Evolutionary conservation across 2,329 filamentous ascomycete species (phyloP), one percentile per base, ranked within the genome.

Genomic region (Calonectria montana): DNA sequence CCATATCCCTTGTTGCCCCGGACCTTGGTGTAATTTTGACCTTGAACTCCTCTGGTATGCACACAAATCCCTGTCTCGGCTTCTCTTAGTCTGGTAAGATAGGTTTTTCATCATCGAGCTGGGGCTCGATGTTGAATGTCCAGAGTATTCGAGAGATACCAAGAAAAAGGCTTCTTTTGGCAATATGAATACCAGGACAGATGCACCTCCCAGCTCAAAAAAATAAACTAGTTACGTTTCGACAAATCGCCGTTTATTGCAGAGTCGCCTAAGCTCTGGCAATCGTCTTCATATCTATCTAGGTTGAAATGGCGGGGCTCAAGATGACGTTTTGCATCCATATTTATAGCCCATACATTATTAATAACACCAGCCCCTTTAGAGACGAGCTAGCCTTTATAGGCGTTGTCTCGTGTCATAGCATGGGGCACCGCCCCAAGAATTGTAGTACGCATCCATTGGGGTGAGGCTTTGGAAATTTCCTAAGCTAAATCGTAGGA

Each of bases 31-130:
- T 25, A 10, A 66, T 57, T 23, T 31, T 66, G 27, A 39, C 64
- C 48, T 43, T 48, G 25, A 66, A 66, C 37, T 66, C 64, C 50
- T 66, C 48, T n/a, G 48, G 64, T 47, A 66, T 66, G 37, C 64
- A 66, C 64, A 66, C 64, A 45, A 66, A 66, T 3, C 64, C 64
- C 27, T 66, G 48, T 8, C 48, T 66, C 23, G 57, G 16, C 37
- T 31, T 66, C 18, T 66, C 47, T 39, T 37, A 47, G 23, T 66
- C 48, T 16, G 64, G 64, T 29, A 66, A 48, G 21, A 66, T 57
- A 8, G 64, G 37, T 8, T 57, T 41, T 8, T 21, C 41, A 7
- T 45, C 41, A 45, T 45, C 41, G 18, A 45, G 41, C 41, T 21
- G 41, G 41, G 41, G 41, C 41, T 45, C 41, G 41, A 45, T 50